Base-by-base conservation (phyloP, 2,329 filamentous ascomycete species). In the Diaporthe citriasiana region DNA sequence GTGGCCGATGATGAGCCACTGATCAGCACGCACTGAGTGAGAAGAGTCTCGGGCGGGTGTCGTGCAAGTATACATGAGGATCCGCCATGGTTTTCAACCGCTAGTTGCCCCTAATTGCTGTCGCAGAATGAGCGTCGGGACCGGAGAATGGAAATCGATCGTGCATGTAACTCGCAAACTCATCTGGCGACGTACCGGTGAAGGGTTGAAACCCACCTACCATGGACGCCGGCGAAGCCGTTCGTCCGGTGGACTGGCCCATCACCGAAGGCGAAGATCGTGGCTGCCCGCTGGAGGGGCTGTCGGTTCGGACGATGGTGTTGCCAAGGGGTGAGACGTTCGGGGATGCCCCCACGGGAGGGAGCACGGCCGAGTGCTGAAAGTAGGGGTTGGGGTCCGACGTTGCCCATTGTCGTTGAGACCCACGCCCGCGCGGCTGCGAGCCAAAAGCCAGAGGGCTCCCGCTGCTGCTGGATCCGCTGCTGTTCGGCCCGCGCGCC, bases 91-190 rank as follows among this genome's bases (percentile, higher is more conserved):
- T 60, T 1, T 63, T 68, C 65, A 72, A 66, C 56, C 42, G 55
- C 74, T 76, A 76, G 68, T 73, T 77, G 70, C 84, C 82, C 77
- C 82, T 82, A 76, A 86, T 90, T 55, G 88, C 87, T 79, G 87
- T 86, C 57, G 86, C 82, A 71, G 86, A 78, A 81, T 89, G 85
- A 79, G 86, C 79, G 73, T 89, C 87, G 71, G 85, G 77, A 57
- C 83, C 82, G 80, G 82, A 85, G 65, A 86, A 87, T 22, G 86
- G 87, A 76, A 89, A 89, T 71, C 84, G 85, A 74, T 88, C 85
- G 79, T 83, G 82, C 77, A 84, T 77, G 74, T 83, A 83, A 72
- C 84, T 86, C 45, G 83, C 78, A 70, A 82, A 81, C 69, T 85
- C 85, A 77, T 80, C 82, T 71, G 85, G 79, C 70, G 85, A 82